Evolutionary conservation across 176 grass and related monocot species (phyloP), one percentile per base, ranked within the genome.

Genomic region (Thalia dealbata): DNA sequence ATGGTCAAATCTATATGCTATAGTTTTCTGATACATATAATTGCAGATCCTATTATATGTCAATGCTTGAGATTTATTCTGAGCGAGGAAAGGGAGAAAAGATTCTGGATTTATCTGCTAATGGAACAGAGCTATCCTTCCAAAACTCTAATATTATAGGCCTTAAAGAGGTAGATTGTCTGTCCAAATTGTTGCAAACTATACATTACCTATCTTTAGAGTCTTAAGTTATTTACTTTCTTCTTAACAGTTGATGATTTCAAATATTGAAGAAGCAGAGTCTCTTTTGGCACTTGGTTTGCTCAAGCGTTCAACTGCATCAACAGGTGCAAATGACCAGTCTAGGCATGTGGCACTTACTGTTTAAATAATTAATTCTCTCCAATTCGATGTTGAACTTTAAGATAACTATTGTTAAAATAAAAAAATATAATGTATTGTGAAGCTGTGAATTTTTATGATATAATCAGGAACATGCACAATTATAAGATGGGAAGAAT

Each of bases 11-110:
- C 61, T 63, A 26, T 2, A 14, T 58, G 62, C 7, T 43, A 42
- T 11, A 41, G n/a, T 22, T 44, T 68, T 2, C 0, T 43, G 15
- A 23, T n/a, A 4, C 2, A 14, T 44, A 44, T 22, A 13, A 43
- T 71, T 81, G 63, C 88, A 96, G 89, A 72, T 80, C 64, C 24
- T 89, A 88, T 84, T 91, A 70, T 60, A 63, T 96, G 27, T 91
- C 92, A 27, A 87, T 96, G 82, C 86, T 96, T 22, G 89, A 96
- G 71, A 96, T 96, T 70, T 80, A 91, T 67, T 89, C 84, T 23
- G 88, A 89, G 70, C 70, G 74, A 43, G 89, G 92, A 69, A 96
- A 85, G 70, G 92, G 89, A 63, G 89, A 96, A 68, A 72, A 18
- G 24, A 96, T 96, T 60, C 82, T 96, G 18, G 92, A 96, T 51